Percentiles rank a stretch among this genome's conserved stretches.
Conservation (phyloP, 2,329 filamentous ascomycete genomes). For the Exophiala mesophila region DNA sequence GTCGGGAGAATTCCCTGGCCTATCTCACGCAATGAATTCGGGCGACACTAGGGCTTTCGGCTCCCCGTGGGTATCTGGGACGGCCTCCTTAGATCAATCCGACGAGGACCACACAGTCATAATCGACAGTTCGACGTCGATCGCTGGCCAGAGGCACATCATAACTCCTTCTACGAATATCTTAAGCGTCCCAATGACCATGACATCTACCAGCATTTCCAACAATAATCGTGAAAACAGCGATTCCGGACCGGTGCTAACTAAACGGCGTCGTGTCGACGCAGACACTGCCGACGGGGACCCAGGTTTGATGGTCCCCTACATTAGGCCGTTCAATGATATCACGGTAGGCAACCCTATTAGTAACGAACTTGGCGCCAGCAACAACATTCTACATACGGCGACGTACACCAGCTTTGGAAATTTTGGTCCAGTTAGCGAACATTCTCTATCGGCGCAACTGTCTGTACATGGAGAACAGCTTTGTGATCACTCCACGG, state of each 20-base stretch:
- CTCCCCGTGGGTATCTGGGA: too few species aligned
- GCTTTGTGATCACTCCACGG: neutral
- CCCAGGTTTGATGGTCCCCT: neutral
- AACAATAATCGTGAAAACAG: neutral
- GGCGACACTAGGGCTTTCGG: too few species aligned
- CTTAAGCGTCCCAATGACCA: slow-evolving; percentile 3
- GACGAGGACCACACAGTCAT: neutral
- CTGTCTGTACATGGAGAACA: neutral
- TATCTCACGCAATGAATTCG: too few species aligned
- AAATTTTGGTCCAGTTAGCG: neutral
- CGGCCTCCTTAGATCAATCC: too few species aligned
- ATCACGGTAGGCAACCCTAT: neutral
- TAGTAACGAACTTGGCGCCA: neutral
- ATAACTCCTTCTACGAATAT: slow-evolving; percentile 3
- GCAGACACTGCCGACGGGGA: neutral
- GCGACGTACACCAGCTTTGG: neutral
- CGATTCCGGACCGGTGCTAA: neutral
- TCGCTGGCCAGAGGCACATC: slow-evolving; percentile 1
- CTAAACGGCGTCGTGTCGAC: neutral
- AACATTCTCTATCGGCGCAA: slow-evolving; percentile 1
- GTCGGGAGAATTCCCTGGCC: too few species aligned
- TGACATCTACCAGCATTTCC: slow-evolving; percentile 1
- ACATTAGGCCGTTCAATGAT: slow-evolving; percentile 1
- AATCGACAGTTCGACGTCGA: slow-evolving; percentile 1
- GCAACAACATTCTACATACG: neutral